Base-by-base conservation (phyloP, 73 alveolate genomes). In the Tetrahymena borealis region DNA sequence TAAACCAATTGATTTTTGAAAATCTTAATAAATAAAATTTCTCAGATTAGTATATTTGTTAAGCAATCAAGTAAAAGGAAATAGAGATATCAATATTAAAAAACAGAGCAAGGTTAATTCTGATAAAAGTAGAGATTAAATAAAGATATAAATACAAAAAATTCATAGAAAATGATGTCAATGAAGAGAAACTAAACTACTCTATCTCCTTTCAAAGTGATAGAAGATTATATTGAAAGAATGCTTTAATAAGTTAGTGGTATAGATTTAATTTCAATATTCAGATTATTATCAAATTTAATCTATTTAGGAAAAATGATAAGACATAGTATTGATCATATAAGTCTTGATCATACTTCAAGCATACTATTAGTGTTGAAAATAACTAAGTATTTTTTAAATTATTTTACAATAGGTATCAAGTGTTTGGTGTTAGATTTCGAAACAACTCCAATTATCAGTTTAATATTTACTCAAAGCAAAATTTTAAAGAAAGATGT, bases 401-500 rank as follows among this genome's bases (percentile, higher is more conserved):
- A n/a, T 18, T 5, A 60, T 60, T 60, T 24, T 60, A 9, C n/a
- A n/a, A 20, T 60, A 92, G 95, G 95, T 37, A 92, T 93, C 39
- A 93, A 93, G 39, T 93, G 95, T 24, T 39, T 93, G 33, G 78
- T 93, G 38, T 85, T 93, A 42, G 95, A 93, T 93, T 38, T 31
- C 28, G 95, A 93, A 24, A 85, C 95, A 7, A 93, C 91, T 3
- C 93, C 93, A 39, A 93, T 93, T 11, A 85, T 93, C 18, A 79
- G 91, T 20, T 77, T 93, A n/a, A 93, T 93, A 15, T 93, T 79
- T n/a, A 39, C 93, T 85, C 91, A 93, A 85, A 39, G 91, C 33
- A 40, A 93, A 41, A 93, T 93, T 28, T 33, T 93, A 16, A 93
- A 93, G 90, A 93, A 85, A 90, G 95, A 93, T 40, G 95, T 93